Evolutionary conservation across 2,329 filamentous ascomycete genomes (phyloP), one percentile per base, ranked within the genome.

Genomic region (Daldinia sp.): DNA sequence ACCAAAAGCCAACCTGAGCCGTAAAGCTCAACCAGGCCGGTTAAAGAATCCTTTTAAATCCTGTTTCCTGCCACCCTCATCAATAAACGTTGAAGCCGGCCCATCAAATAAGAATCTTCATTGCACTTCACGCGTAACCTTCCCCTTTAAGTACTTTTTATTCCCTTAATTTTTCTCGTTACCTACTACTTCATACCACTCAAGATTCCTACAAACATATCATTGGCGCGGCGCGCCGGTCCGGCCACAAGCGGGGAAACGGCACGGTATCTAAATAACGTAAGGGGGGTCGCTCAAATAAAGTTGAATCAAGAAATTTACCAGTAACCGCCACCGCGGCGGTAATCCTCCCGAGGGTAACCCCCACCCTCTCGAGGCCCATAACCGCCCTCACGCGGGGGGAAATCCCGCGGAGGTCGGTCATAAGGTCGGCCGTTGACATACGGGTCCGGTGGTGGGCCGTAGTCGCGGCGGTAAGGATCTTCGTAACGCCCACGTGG

Each of bases 401-500:
- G 81, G 57, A 81, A 81, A 66, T 85, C 82, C 39, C 80, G 75
- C 1, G 81, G 81, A 34, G 82, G 82, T 15, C 85, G 83, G 56
- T 87, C 85, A 67, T 88, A 88, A 2, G 84, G 82, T 41, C 85
- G 81, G 43, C 83, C 84, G 67, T 84, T 85, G 69, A 78, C 80
- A 70, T 90, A 90, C 48, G 86, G 85, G 61, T 89, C 87, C 17
- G 75, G 83, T 49, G 87, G 86, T 67, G 88, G 85, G 29, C 71
- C 71, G 73, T 90, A 85, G 73, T 90, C 86, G 68, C 88, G 82
- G 70, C 87, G 85, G 79, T 94, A 95, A 27, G 90, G 89, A 71
- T 95, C 92, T 61, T 93, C 90, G 73, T 91, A 91, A 61, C 90
- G 82, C 68, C 85, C 83, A 66, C 90, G 86, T 67, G 88, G 87